Conservation (phyloP, 176 grass and related monocot species). For the Typha latifolia region DNA sequence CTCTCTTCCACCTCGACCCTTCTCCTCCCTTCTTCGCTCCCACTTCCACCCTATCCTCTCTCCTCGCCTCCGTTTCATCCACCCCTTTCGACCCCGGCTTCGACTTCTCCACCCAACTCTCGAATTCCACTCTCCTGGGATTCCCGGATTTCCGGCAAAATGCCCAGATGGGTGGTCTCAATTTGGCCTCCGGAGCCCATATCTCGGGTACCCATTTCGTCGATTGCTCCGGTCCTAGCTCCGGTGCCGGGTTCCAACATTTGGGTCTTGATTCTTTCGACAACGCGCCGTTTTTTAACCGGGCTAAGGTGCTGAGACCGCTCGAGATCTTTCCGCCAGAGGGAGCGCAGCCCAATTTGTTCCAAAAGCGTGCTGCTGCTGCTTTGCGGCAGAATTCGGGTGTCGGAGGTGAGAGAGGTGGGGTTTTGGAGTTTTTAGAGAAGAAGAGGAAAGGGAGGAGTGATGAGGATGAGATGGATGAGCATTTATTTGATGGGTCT, state of each 20-base stretch:
- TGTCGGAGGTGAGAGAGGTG: not conserved
- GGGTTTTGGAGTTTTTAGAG: not conserved
- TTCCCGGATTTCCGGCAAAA: not conserved
- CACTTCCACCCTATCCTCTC: not conserved
- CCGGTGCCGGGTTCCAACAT: not conserved
- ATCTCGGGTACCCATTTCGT: not conserved
- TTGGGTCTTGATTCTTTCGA: slow-evolving; percentile 13
- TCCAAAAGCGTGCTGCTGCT: slow-evolving; percentile 23
- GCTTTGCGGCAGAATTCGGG: slow-evolving; percentile 15
- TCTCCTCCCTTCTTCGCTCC: not conserved
- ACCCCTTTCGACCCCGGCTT: not conserved
- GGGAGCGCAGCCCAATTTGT: slow-evolving; percentile 18
- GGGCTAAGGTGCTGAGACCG: slow-evolving; percentile 14
- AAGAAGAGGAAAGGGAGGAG: slow-evolving; percentile 4
- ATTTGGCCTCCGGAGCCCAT: slow-evolving; percentile 2
- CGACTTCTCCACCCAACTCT: not conserved
- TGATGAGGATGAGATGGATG: slow-evolving; percentile 16
- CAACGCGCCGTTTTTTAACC: slow-evolving; percentile 11
- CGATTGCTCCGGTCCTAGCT: slow-evolving; percentile 7
- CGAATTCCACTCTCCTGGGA: not conserved
- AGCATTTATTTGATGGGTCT: slow-evolving; percentile 13
- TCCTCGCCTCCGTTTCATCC: not conserved
- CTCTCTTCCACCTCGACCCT: not conserved
- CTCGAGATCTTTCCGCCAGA: slow-evolving; percentile 17
- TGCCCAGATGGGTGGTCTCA: not conserved